These are phyloP conservation scores for Pythium biforme DNA, from an alignment of 352 stramenopile species.

Conservation along the genomic window DNA sequence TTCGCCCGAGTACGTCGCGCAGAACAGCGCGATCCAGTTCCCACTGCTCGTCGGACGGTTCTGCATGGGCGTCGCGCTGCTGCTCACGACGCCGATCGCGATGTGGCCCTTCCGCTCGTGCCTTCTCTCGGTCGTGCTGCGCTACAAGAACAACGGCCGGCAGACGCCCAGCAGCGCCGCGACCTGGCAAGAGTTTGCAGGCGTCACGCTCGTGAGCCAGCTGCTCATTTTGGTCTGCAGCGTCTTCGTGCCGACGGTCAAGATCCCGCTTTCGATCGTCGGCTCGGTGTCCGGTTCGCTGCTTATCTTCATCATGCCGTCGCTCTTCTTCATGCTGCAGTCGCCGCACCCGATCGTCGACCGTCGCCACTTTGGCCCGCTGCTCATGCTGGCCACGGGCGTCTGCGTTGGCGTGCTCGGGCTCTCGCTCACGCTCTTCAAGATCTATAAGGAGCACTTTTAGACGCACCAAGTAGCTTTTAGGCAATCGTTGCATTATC, in stretches of 20 bases:
- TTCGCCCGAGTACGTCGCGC: slow-evolving; percentile 49
- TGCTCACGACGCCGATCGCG: slow-evolving; percentile 65
- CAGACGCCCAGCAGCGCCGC: slow-evolving; percentile 66
- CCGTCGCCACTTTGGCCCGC: slow-evolving; percentile 39
- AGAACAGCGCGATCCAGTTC: slow-evolving; percentile 39
- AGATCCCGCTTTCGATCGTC: slow-evolving; percentile 78
- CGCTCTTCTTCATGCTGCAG: slow-evolving; percentile 75
- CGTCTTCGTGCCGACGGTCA: slow-evolving; percentile 75
- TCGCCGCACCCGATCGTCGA: slow-evolving; percentile 40
- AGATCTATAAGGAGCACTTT: slow-evolving; percentile 31
- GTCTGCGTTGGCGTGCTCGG: slow-evolving; percentile 45
- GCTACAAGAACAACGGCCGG: slow-evolving; percentile 55
- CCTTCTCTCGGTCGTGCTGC: slow-evolving; percentile 63
- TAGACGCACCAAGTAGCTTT: background rate
- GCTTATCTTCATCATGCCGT: slow-evolving; percentile 81
- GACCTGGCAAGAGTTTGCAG: slow-evolving; percentile 40
- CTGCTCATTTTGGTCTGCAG: slow-evolving; percentile 65
- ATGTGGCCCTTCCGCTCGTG: slow-evolving; percentile 83
- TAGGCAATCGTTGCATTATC: background rate
- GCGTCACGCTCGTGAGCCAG: slow-evolving; percentile 50
- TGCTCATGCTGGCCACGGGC: slow-evolving; percentile 59
- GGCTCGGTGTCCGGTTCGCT: slow-evolving; percentile 73
- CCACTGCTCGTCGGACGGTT: slow-evolving; percentile 56
- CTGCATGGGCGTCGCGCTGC: slow-evolving; percentile 63
- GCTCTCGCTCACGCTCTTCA: slow-evolving; percentile 51